Percentiles rank a stretch among this genome's conserved stretches.
These are phyloP conservation scores for Zygosaccharomyces sapae DNA, from an alignment of 1,139 yeast species.

Conservation along the genomic window DNA sequence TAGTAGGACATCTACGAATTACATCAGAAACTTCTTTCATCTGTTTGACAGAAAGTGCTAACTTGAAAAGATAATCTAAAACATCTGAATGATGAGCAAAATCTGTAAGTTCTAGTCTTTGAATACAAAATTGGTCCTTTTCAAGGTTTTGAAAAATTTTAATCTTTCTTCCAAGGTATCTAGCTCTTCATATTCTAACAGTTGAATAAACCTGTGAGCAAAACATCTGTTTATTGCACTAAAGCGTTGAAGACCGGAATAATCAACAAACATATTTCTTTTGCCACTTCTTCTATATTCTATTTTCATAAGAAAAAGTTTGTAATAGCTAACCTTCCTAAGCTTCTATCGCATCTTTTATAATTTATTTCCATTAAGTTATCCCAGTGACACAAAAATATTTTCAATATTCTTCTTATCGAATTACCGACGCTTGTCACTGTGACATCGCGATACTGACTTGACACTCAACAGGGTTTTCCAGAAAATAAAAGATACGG, in stretches of 20 bases:
- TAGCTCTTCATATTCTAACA: conserved; percentile 17
- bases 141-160: conserved; percentile 12
- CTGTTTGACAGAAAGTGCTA: conserved; percentile 19
- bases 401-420: neutral
- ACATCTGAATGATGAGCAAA: conserved; percentile 8
- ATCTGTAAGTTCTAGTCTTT: conserved; percentile 13
- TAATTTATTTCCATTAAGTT: no score
- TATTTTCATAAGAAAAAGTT: no score
- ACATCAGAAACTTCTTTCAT: conserved; percentile 14
- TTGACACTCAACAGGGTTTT: neutral
- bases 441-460: neutral
- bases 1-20: conserved; percentile 19
- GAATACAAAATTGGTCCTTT: conserved; percentile 7
- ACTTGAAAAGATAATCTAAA: conserved; percentile 13
- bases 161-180: conserved; percentile 13
- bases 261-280: conserved; percentile 23
- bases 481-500: neutral
- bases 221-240: conserved; percentile 19
- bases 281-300: no score
- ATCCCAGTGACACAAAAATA: no score
- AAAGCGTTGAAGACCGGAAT: conserved; percentile 21
- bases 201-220: conserved; percentile 20
- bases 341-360: no score
- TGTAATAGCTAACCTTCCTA: no score
- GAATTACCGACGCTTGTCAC: neutral